A percentile compares a stretch with the other conserved stretches of the same genome.
Conservation (phyloP, 2,329 filamentous ascomycete species). For the Plenodomus tracheiphilus region DNA sequence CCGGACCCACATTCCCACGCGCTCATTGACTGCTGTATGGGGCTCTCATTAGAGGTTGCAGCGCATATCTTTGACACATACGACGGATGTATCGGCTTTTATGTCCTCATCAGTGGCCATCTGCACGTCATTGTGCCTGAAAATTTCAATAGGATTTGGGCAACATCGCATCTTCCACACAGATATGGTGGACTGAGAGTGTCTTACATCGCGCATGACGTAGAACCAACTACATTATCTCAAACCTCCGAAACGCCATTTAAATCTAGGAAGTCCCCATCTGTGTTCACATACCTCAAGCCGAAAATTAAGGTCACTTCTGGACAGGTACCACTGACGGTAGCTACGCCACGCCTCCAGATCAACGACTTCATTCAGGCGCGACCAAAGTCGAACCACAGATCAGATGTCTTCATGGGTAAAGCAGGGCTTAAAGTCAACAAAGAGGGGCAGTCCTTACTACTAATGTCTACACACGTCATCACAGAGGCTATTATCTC, state of each 20-base stretch:
- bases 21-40: constrained; percentile 12
- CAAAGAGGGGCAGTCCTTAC: constrained; percentile 9
- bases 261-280: too few species aligned
- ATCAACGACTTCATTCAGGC: constrained; percentile 27
- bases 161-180: constrained; percentile 20
- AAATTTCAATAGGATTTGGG: constrained; percentile 17
- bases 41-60: constrained; percentile 8
- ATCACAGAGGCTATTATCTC: constrained; percentile 24
- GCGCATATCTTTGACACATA: constrained; percentile 22
- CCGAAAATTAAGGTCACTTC: too few species aligned
- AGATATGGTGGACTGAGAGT: constrained; percentile 21
- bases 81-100: constrained; percentile 20
- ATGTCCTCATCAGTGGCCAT: constrained; percentile 17
- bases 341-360: too few species aligned
- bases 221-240: constrained; percentile 19
- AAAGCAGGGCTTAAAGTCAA: constrained; percentile 18
- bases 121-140: constrained; percentile 19
- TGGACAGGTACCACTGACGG: too few species aligned
- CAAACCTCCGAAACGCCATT: too few species aligned
- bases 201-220: constrained; percentile 16
- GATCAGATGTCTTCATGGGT: constrained; percentile 17
- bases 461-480: constrained; percentile 26
- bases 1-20: constrained; percentile 16
- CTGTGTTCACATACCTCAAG: too few species aligned
- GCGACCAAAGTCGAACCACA: constrained; percentile 7